Conservation (phyloP, 495 filamentous ascomycete genomes). For the Hypoxylon perforatum region DNA sequence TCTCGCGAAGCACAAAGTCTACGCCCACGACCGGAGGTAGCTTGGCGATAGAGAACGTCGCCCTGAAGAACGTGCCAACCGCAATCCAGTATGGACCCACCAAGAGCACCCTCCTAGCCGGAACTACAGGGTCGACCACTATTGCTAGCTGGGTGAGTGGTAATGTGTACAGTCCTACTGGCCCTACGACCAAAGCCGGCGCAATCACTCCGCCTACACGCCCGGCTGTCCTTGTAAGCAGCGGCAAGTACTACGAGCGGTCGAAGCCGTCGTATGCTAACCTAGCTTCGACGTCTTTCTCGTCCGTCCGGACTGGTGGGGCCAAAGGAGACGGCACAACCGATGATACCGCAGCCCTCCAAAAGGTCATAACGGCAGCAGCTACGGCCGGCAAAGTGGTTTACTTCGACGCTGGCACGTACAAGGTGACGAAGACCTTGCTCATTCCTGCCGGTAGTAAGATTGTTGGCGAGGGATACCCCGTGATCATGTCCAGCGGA, state of each 20-base stretch:
- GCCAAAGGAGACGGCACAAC: conserved; percentile 77
- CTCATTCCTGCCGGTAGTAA: conserved; percentile 75
- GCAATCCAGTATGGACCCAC: conserved; percentile 67
- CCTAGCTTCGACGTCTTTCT: conserved; percentile 64
- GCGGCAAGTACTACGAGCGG: conserved; percentile 65
- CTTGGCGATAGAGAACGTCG: conserved; percentile 73
- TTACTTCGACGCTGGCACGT: conserved; percentile 88
- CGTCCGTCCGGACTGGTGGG: conserved; percentile 76
- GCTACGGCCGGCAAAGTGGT: conserved; percentile 68
- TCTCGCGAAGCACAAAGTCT: conserved; percentile 62
- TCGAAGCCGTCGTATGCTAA: conserved; percentile 78
- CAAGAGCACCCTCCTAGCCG: conserved; percentile 63
- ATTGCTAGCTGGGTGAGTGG: conserved; percentile 62
- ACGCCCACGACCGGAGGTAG: conserved; percentile 60
- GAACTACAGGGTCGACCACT: conserved; percentile 60
- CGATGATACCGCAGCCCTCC: conserved; percentile 74
- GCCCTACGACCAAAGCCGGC: conserved; percentile 48
- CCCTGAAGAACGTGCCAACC: conserved; percentile 62
- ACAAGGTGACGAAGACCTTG: conserved; percentile 81
- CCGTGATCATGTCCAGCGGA: conserved; percentile 82
- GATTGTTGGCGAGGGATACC: conserved; percentile 85
- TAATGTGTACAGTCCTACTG: conserved; percentile 54
- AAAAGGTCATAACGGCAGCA: conserved; percentile 71
- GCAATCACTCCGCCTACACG: conserved; percentile 51
- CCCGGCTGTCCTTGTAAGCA: conserved; percentile 48